Conservation (phyloP, 345 rosid species). For the Melaleuca quinquenervia region DNA sequence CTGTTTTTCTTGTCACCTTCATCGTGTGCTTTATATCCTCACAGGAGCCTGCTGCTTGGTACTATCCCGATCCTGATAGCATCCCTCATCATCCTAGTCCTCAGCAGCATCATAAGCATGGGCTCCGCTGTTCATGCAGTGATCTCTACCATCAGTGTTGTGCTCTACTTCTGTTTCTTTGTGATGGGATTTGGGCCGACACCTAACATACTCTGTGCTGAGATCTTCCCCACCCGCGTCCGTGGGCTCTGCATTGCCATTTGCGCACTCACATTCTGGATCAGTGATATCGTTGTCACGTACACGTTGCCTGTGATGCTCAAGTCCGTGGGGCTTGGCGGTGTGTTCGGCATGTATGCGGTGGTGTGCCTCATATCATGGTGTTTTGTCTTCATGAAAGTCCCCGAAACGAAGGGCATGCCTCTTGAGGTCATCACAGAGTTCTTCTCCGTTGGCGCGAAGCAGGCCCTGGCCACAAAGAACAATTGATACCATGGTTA, state of each 20-base stretch:
- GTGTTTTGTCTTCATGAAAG: conserved; percentile 29
- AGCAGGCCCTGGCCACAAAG: not conserved
- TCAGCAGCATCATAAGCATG: conserved; percentile 10
- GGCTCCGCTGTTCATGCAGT: conserved; percentile 12
- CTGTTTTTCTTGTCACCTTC: not conserved
- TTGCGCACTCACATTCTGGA: conserved; percentile 28
- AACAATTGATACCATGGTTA: not conserved
- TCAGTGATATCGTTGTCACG: conserved; percentile 19
- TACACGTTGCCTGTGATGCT: conserved; percentile 25
- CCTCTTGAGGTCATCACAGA: conserved; percentile 37
- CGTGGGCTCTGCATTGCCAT: conserved; percentile 33
- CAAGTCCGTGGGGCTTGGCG: conserved; percentile 23
- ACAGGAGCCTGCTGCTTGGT: conserved; percentile 25
- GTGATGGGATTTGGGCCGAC: conserved; percentile 35
- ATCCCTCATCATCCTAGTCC: conserved; percentile 16
- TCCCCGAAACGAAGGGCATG: conserved; percentile 46
- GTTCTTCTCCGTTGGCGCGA: conserved; percentile 31
- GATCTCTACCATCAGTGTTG: conserved; percentile 20
- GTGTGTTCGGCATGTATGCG: conserved; percentile 21
- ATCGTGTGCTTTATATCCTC: not conserved
- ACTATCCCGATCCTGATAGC: conserved; percentile 28
- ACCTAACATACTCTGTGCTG: conserved; percentile 32
- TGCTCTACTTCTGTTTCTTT: conserved; percentile 23
- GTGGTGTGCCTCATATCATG: conserved; percentile 19
- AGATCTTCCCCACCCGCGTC: conserved; percentile 32